Evolutionary conservation across 805 yeast genomes (phyloP).

Genomic region (Wickerhamomyces bisporus): DNA sequence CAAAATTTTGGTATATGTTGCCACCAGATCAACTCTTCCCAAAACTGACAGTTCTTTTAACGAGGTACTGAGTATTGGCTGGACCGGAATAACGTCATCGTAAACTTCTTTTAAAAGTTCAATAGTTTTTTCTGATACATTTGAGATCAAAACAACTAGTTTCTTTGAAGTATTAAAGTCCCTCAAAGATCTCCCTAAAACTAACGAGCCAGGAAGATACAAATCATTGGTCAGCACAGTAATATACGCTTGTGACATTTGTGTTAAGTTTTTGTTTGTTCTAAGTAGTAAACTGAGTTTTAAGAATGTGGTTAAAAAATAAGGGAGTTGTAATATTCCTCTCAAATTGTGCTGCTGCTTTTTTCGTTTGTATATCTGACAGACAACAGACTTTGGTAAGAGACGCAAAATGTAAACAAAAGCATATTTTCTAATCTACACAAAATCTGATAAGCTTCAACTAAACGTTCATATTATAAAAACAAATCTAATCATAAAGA

Average conservation of each 20-base stretch:
- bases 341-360: not conserved
- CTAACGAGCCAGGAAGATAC: constrained; percentile 52
- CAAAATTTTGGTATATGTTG: constrained; percentile 43
- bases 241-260: constrained; percentile 30
- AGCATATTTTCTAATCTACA: too few species aligned
- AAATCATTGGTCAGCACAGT: constrained; percentile 42
- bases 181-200: constrained; percentile 36
- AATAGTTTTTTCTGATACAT: constrained; percentile 21
- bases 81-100: constrained; percentile 25
- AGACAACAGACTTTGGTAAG: not conserved
- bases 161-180: constrained; percentile 11
- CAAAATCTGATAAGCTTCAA: too few species aligned
- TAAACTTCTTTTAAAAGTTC: constrained; percentile 15
- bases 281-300: too few species aligned
- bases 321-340: not conserved
- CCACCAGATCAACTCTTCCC: constrained; percentile 44
- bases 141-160: constrained; percentile 11
- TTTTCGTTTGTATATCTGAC: not conserved
- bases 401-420: not conserved
- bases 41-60: constrained; percentile 26
- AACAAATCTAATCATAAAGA: too few species aligned
- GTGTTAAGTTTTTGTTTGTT: too few species aligned
- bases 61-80: constrained; percentile 14
- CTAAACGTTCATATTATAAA: too few species aligned
- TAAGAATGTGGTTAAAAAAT: too few species aligned